Evolutionary conservation across 805 yeast genomes (phyloP).

Genomic region (Phaffomyces thermotolerans): DNA sequence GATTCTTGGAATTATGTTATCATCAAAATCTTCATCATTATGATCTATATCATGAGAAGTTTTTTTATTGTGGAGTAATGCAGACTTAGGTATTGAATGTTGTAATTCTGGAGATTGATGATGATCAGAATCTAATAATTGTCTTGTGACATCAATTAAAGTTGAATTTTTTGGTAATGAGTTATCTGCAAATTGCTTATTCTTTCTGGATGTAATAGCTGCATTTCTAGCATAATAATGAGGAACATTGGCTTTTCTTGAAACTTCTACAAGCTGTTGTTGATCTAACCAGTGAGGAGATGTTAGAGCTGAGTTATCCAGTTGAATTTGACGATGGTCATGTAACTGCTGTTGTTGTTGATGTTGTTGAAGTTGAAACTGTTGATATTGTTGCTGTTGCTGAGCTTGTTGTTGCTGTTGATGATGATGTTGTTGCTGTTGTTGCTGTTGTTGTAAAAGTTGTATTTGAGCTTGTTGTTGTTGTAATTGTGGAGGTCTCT

Average conservation of each 20-base stretch:
- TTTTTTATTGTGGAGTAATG: conserved; percentile 33
- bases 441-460: conserved; percentile 23
- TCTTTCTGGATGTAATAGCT: conserved; percentile 53
- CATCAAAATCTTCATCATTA: conserved; percentile 30
- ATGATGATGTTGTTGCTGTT: conserved; percentile 5
- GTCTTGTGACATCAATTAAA: conserved; percentile 35
- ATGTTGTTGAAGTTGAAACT: conserved; percentile 25
- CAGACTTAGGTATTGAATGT: conserved; percentile 12
- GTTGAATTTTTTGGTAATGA: conserved; percentile 18
- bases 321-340: conserved; percentile 18
- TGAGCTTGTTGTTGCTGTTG: conserved; percentile 10
- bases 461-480: conserved; percentile 28
- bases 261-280: conserved; percentile 59
- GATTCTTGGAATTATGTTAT: conserved; percentile 62
- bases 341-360: conserved; percentile 20
- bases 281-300: conserved; percentile 74
- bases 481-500: conserved; percentile 23
- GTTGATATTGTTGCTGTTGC: conserved; percentile 3
- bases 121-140: conserved; percentile 23
- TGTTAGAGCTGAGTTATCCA: conserved; percentile 29
- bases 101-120: conserved; percentile 17
- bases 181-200: conserved; percentile 19
- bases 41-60: conserved; percentile 32
- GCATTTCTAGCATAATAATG: conserved; percentile 82
- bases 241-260: conserved; percentile 60